These are phyloP conservation scores for Saccharomycopsis guyanensis DNA, from an alignment of 805 yeast genomes.

Conservation along the genomic window DNA sequence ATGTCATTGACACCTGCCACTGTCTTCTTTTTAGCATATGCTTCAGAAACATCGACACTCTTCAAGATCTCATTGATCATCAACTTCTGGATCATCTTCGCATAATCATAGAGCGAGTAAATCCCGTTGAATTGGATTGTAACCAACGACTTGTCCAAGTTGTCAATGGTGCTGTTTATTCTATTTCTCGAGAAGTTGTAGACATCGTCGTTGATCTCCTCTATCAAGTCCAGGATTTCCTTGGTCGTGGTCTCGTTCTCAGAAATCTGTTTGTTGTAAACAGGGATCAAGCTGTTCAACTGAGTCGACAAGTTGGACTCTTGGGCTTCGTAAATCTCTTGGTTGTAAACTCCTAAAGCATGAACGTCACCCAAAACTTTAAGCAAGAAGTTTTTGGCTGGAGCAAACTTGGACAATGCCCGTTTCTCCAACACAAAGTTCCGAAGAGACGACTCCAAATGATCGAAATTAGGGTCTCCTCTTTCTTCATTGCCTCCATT, in stretches of 20 bases:
- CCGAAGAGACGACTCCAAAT: slow-evolving; percentile 75
- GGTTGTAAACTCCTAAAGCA: slow-evolving; percentile 54
- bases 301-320: slow-evolving; percentile 39
- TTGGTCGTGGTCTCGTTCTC: slow-evolving; percentile 51
- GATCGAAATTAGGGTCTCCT: slow-evolving; percentile 64
- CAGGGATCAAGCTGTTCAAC: slow-evolving; percentile 54
- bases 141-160: slow-evolving; percentile 31
- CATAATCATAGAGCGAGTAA: slow-evolving; percentile 59
- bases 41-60: slow-evolving; percentile 59
- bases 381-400: slow-evolving; percentile 80
- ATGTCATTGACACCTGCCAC: slow-evolving; percentile 53
- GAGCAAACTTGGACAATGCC: slow-evolving; percentile 78
- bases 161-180: slow-evolving; percentile 44
- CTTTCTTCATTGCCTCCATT: slow-evolving; percentile 25
- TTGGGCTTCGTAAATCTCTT: slow-evolving; percentile 43
- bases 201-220: slow-evolving; percentile 45
- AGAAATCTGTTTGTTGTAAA: slow-evolving; percentile 45
- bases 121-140: slow-evolving; percentile 53
- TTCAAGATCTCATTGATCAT: slow-evolving; percentile 60
- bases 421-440: slow-evolving; percentile 85
- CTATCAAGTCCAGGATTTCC: slow-evolving; percentile 54
- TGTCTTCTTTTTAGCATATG: slow-evolving; percentile 57
- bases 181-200: slow-evolving; percentile 53
- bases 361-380: slow-evolving; percentile 64
- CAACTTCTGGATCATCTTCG: slow-evolving; percentile 56